Evolutionary conservation across 2,329 filamentous ascomycete species (phyloP).

Genomic region (Phialophora chinensis): DNA sequence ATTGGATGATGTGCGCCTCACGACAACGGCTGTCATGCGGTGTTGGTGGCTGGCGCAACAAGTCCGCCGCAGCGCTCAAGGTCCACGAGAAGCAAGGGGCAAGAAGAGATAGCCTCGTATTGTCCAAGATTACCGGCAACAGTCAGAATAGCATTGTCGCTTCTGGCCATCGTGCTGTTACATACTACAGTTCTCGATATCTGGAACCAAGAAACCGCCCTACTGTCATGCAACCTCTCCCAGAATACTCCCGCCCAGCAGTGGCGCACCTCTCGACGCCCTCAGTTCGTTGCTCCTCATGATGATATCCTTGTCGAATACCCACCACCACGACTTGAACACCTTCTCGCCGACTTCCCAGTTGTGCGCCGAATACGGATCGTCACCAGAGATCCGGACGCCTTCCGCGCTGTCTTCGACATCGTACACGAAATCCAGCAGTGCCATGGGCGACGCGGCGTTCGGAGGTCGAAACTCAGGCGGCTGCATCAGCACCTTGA

Average conservation of each 20-base stretch:
- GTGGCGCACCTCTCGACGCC: constrained; percentile 51
- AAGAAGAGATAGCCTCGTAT: not conserved
- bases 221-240: constrained; percentile 24
- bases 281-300: constrained; percentile 61
- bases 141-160: no score
- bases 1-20: constrained; percentile 9
- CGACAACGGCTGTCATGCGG: not conserved
- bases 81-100: not conserved
- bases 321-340: constrained; percentile 67
- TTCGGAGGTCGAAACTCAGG: constrained; percentile 55
- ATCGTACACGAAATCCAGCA: constrained; percentile 62
- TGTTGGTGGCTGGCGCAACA: constrained; percentile 12
- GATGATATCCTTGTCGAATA: constrained; percentile 62
- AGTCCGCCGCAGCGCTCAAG: not conserved
- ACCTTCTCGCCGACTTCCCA: constrained; percentile 67
- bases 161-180: no score
- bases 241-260: constrained; percentile 33
- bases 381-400: constrained; percentile 56
- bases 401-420: constrained; percentile 63
- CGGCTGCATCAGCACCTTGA: constrained; percentile 59
- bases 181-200: not conserved
- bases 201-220: not conserved
- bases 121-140: not conserved
- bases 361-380: constrained; percentile 55
- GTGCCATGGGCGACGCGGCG: constrained; percentile 55